Evolutionary conservation across 495 filamentous ascomycete genomes (phyloP).

Genomic region (Collariella sp.): DNA sequence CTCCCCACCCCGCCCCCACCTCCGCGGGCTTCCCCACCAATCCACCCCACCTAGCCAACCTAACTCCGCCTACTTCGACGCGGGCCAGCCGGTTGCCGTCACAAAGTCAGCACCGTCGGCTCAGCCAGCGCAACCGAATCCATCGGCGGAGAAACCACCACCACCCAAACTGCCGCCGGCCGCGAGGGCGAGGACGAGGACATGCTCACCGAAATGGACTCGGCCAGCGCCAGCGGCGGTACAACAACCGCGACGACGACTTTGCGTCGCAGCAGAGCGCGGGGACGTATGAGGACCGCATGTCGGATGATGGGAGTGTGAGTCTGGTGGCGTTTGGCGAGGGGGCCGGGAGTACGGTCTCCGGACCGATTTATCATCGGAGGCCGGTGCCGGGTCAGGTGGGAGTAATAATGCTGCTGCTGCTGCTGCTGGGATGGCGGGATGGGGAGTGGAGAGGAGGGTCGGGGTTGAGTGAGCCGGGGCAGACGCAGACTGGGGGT

Average conservation of each 20-base stretch:
- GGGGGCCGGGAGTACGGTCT: constrained; percentile 70
- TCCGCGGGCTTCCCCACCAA: constrained; percentile 21
- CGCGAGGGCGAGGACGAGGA: constrained; percentile 39
- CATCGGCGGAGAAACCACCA: constrained; percentile 52
- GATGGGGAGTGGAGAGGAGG: constrained; percentile 36
- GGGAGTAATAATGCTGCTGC: background rate
- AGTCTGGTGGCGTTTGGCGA: constrained; percentile 82
- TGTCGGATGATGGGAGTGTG: constrained; percentile 65
- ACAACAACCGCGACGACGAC: constrained; percentile 24
- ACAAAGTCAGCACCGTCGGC: constrained; percentile 78
- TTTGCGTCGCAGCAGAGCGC: constrained; percentile 46
- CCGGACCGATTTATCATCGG: constrained; percentile 59
- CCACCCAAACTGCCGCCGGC: constrained; percentile 50
- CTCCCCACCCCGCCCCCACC: constrained; percentile 26
- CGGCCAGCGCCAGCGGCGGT: constrained; percentile 29
- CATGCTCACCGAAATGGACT: constrained; percentile 33
- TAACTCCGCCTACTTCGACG: constrained; percentile 64
- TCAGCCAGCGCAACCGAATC: constrained; percentile 64
- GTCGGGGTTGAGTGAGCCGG: constrained; percentile 35
- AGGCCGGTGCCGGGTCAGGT: constrained; percentile 23
- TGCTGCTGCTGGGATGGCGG: background rate
- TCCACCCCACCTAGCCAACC: too few species aligned
- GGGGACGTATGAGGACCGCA: constrained; percentile 57
- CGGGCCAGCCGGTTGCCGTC: constrained; percentile 45
- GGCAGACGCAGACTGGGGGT: background rate